phyloP scores from a whole-genome alignment of 179 eudicot genomes.

The Beta corolliflora region DNA sequence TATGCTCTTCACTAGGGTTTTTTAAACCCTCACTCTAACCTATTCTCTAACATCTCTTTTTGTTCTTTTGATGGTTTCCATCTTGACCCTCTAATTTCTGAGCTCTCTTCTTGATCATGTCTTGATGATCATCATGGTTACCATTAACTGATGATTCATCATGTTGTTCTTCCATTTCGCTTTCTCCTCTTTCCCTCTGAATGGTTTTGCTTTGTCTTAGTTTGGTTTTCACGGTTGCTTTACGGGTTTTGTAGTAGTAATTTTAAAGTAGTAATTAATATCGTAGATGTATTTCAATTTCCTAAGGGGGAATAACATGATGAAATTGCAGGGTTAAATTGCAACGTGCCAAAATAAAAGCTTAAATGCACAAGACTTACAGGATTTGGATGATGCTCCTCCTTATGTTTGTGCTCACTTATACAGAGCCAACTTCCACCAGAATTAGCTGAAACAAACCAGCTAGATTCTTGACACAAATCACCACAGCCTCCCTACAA shows the following conservation, averaged over 20 bases:
- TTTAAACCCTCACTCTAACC: conserved; percentile 61
- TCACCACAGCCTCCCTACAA: conserved; percentile 67
- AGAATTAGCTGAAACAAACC: conserved; percentile 58
- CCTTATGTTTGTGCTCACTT: conserved; percentile 49
- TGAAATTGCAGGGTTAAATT: no score
- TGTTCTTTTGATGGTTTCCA: conserved; percentile 92
- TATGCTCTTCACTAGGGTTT: conserved; percentile 81
- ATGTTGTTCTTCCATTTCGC: neutral
- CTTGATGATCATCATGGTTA: neutral
- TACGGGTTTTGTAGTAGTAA: no score
- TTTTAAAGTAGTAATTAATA: no score
- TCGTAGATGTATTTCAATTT: no score
- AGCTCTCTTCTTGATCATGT: conserved; percentile 8
- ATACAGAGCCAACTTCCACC: conserved; percentile 80
- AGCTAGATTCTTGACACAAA: conserved; percentile 62
- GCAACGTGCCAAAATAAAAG: no score
- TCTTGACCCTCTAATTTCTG: conserved; percentile 47
- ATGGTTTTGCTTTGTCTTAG: no score
- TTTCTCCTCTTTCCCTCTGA: no score
- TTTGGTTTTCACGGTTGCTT: no score
- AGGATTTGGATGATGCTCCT: conserved; percentile 66
- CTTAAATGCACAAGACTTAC: conserved; percentile 38
- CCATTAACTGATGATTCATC: neutral
- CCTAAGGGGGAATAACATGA: no score
- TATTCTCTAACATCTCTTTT: conserved; percentile 57